Base-by-base conservation (phyloP, 257 asterid species). In the Ajuga chamaepitys region DNA sequence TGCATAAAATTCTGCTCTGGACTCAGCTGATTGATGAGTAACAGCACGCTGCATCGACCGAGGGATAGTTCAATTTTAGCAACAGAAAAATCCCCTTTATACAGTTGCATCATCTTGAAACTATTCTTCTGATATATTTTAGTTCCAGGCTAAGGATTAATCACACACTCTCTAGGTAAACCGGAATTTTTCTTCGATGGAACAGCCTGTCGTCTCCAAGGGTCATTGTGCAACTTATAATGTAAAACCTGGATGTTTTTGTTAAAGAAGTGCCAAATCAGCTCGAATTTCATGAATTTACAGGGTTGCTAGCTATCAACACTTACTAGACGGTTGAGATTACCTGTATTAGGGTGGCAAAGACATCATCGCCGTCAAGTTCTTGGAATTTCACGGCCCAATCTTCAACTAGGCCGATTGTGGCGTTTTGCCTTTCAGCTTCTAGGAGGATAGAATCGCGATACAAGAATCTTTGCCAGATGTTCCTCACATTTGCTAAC, bases 401-500 rank as follows among this genome's bases (percentile, higher is more conserved):
- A 30, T 62, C 70, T 67, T 86, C 91, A 10, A 75, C 83, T 2
- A 67, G 70, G 54, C 90, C 87, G n/a, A 74, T 28, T 9, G 87
- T 72, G 30, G 72, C 59, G 21, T 81, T 85, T 67, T 94, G 99
- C 76, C 97, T 86, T 73, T 78, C 82, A n/a, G 99, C 96, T 83
- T 94, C 99, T 46, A 88, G 96, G 70, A 90, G 45, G 62, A 94
- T 44, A 40, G 99, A 80, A 83, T 88, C 91, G 0, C 86, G 88
- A 66, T 94, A 94, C 78, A 88, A 44, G 82, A 88, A 94, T 77
- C 99, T 85, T 70, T 81, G 99, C 97, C 99, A 90, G 48, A 90
- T 82, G 71, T 78, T 90, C 76, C 68, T 91, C 72, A 94, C 89
- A 60, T 90, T 90, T 37, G 82, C 81, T 83, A 88, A 38, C 70